These are phyloP conservation scores for Skeletonema potamos DNA, from an alignment of 108 stramenopile genomes.

Conservation along the genomic window DNA sequence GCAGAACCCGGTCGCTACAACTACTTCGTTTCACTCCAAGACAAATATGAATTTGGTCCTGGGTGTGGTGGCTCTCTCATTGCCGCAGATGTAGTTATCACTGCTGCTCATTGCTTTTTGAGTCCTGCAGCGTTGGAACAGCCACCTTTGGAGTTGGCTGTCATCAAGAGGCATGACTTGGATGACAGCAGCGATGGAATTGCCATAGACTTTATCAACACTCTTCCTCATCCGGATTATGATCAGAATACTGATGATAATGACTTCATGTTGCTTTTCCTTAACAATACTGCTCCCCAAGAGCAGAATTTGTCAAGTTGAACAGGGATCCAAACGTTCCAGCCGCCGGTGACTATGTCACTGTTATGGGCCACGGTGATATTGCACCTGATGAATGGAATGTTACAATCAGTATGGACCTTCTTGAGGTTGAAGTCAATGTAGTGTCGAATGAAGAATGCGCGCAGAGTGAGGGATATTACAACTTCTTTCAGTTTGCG, in stretches of 20 bases:
- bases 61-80: conserved; percentile 47
- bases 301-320: background rate
- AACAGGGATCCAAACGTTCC: no score
- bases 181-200: no score
- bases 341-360: no score
- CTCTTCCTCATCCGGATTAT: background rate
- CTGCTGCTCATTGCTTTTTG: conserved; percentile 39
- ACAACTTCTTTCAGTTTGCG: no score
- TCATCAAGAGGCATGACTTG: no score
- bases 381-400: background rate
- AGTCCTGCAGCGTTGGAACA: no score
- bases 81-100: conserved; percentile 27
- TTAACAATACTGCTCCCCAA: no score
- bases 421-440: background rate
- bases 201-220: no score
- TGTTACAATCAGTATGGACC: background rate
- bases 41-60: no score
- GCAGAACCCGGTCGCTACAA: no score
- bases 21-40: no score
- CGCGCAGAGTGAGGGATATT: background rate
- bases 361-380: background rate
- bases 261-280: background rate
- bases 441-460: background rate
- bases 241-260: background rate
- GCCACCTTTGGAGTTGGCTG: no score